These are phyloP conservation scores for Saccharomyces jurei DNA, from an alignment of 805 yeast genomes.

Conservation along the genomic window DNA sequence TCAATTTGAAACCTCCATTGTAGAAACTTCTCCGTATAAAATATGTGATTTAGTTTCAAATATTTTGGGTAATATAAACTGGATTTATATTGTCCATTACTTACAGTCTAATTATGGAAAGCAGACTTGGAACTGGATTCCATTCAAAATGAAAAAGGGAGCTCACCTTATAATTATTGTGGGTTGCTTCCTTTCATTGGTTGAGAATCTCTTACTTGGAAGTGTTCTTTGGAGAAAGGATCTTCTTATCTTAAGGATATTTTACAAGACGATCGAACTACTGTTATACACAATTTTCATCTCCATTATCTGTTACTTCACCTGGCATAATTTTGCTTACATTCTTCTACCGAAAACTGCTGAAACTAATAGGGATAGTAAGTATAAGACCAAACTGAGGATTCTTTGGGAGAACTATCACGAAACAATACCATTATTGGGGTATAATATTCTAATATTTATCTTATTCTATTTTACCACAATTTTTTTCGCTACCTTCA, in stretches of 20 bases:
- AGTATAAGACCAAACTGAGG: slow-evolving; percentile 5
- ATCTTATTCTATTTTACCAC: slow-evolving; percentile 11
- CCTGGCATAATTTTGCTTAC: slow-evolving; percentile 22
- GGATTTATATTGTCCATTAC: slow-evolving; percentile 25
- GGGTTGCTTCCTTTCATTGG: slow-evolving; percentile 8
- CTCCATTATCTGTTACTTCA: slow-evolving; percentile 11
- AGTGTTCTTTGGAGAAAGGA: slow-evolving; percentile 3
- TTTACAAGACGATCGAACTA: slow-evolving; percentile 8
- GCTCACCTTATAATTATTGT: slow-evolving; percentile 12
- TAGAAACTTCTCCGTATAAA: slow-evolving; percentile 11
- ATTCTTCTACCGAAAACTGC: slow-evolving; percentile 16
- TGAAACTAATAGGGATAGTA: slow-evolving; percentile 1
- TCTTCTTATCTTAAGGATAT: background rate
- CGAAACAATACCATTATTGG: slow-evolving; percentile 21
- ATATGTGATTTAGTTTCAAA: slow-evolving; percentile 11
- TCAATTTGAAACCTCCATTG: slow-evolving; percentile 25
- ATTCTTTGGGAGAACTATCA: slow-evolving; percentile 23
- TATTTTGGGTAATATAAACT: slow-evolving; percentile 18
- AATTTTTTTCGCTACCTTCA: slow-evolving; percentile 10
- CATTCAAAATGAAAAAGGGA: slow-evolving; percentile 13
- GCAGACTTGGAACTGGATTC: slow-evolving; percentile 13
- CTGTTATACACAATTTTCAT: slow-evolving; percentile 13
- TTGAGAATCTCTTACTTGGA: slow-evolving; percentile 12
- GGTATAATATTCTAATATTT: slow-evolving; percentile 17
- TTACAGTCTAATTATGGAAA: slow-evolving; percentile 17